Evolutionary conservation across 2,329 filamentous ascomycete species (phyloP).

Genomic region (Colletotrichum limetticola): DNA sequence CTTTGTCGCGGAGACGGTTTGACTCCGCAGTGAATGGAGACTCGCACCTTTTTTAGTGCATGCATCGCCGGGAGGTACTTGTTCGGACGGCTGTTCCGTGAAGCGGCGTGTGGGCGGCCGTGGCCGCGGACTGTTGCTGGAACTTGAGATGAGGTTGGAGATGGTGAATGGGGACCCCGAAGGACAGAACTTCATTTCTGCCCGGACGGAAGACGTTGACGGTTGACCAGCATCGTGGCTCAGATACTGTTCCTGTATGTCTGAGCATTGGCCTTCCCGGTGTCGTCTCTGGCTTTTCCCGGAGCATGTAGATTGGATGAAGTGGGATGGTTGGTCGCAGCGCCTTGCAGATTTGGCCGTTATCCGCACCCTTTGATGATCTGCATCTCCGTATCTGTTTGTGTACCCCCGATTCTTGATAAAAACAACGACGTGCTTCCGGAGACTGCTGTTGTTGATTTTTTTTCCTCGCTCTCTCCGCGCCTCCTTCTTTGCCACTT

Average conservation of each 20-base stretch:
- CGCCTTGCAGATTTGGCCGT: constrained; percentile 3
- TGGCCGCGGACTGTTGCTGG: not conserved
- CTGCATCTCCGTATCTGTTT: not conserved
- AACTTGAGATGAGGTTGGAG: not conserved
- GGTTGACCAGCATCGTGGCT: not conserved
- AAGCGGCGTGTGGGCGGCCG: constrained; percentile 1
- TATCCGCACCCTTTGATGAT: constrained; percentile 7
- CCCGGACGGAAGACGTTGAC: not conserved
- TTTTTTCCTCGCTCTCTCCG: constrained; percentile 11
- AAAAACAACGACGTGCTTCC: constrained; percentile 11
- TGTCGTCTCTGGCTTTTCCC: not conserved
- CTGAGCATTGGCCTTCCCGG: not conserved
- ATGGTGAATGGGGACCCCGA: not conserved
- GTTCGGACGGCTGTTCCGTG: constrained; percentile 5
- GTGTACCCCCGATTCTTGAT: not conserved
- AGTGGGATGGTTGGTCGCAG: constrained; percentile 2
- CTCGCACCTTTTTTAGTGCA: constrained; percentile 28
- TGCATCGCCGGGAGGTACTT: constrained; percentile 4
- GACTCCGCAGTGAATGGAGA: constrained; percentile 27
- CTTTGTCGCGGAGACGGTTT: constrained; percentile 11
- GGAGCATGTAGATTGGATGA: not conserved
- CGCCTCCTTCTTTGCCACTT: not conserved
- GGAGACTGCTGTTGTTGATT: constrained; percentile 23
- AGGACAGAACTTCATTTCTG: constrained; percentile 2
- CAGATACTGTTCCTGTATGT: not conserved